Conservation (phyloP, 306 rosid genomes). For the Nissolia schottii region DNA sequence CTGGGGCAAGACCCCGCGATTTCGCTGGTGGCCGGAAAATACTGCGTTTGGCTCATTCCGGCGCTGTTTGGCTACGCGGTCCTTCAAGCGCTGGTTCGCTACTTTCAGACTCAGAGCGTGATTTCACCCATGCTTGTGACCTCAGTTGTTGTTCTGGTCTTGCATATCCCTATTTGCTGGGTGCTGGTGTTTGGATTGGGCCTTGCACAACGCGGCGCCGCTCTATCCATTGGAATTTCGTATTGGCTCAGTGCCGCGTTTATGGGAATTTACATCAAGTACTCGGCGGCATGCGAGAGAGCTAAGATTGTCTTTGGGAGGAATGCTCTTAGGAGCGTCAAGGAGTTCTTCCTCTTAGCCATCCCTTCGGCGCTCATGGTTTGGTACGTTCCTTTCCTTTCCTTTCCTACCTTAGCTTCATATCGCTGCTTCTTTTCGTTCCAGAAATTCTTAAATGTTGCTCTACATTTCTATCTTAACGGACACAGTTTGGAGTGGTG, state of each 20-base stretch:
- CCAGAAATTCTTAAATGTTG: neutral
- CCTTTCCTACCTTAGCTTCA: no score
- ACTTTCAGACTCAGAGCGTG: slow-evolving; percentile 36
- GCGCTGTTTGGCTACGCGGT: slow-evolving; percentile 32
- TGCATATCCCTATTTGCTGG: slow-evolving; percentile 45
- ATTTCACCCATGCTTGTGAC: slow-evolving; percentile 29
- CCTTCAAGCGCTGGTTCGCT: slow-evolving; percentile 36
- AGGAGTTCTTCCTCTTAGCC: slow-evolving; percentile 12
- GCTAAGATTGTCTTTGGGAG: slow-evolving; percentile 14
- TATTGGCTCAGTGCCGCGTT: slow-evolving; percentile 37
- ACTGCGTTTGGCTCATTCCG: slow-evolving; percentile 37
- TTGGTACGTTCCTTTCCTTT: slow-evolving; percentile 1
- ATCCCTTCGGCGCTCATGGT: slow-evolving; percentile 16
- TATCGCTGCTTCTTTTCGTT: neutral
- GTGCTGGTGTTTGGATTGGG: slow-evolving; percentile 17
- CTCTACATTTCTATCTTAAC: neutral
- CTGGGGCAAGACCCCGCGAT: slow-evolving; percentile 41
- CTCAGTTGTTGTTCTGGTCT: slow-evolving; percentile 19
- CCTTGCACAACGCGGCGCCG: slow-evolving; percentile 41
- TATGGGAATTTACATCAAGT: slow-evolving; percentile 14
- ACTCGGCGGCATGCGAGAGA: slow-evolving; percentile 32
- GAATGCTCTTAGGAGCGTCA: neutral
- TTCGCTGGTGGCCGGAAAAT: slow-evolving; percentile 28
- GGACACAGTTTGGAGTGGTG: slow-evolving; percentile 42
- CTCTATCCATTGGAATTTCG: slow-evolving; percentile 38